Evolutionary conservation across 2,329 filamentous ascomycete genomes (phyloP), one percentile per base, ranked within the genome.

Genomic region (Neonectria magnoliae): DNA sequence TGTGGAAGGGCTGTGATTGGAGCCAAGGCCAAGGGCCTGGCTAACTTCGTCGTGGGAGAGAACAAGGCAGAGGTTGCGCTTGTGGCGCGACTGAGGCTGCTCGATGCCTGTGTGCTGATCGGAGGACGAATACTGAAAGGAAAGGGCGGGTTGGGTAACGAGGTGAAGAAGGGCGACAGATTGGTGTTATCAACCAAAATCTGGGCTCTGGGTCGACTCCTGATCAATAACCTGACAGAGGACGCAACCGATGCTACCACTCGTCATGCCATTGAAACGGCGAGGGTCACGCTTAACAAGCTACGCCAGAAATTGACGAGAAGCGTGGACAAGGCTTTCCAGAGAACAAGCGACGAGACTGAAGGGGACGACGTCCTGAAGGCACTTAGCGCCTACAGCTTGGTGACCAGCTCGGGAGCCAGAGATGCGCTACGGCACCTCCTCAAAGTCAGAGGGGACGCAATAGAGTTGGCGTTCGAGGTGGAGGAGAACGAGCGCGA

Each of bases 401-500:
- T 98, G 55, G 88, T 90, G 1, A 94, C 91, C 3, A 97, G 88
- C 73, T 93, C 91, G 0, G 92, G 93, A 0, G 89, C 93, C 0
- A 89, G 87, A 62, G 94, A 97, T 75, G 91, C 93, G 1, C 79
- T 98, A 57, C 84, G 88, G 8, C 90, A 96, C 78, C 95, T 98
- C 72, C 85, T 97, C 54, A 85, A 89, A 56, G 86, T 94, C 8
- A 86, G 95, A 48, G 85, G 87, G 44, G 87, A 91, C 62, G 89
- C 90, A 31, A 89, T 97, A 73, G 83, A 86, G 0, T 79, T 85
- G 42, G 85, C 88, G 11, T 85, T 95, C 53, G 87, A 88, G 20
- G 68, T 77, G 10, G 83, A 82, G 18, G 80, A 84, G 38, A 81
- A 82, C 36, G 75, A 77, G 31, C 75, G 77, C 52, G 78, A 77